A percentile compares a stretch with the other conserved stretches of the same genome.
Conservation (phyloP, 306 rosid genomes). For the Lathyrus tuberosus region DNA sequence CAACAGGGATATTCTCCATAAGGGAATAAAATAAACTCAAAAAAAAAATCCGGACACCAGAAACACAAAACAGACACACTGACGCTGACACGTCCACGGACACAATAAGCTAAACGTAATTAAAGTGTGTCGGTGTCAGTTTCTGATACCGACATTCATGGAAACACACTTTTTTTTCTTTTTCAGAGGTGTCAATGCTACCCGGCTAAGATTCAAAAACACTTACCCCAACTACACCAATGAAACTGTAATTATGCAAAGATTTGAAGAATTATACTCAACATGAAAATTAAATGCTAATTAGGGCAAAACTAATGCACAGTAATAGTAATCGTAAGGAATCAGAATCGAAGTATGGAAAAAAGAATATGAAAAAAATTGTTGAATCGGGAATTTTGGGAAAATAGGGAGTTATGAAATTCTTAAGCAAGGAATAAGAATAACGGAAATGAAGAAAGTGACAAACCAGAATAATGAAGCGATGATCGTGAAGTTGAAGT, state of each 20-base stretch:
- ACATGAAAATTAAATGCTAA: background rate
- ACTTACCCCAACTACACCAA: background rate
- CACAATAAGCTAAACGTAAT: no score
- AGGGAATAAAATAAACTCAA: no score
- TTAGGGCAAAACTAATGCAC: background rate
- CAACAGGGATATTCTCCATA: conserved; percentile 82
- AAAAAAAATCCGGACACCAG: no score
- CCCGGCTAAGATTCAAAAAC: background rate
- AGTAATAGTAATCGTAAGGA: background rate
- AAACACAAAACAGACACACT: no score
- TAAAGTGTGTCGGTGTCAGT: no score
- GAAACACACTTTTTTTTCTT: no score
- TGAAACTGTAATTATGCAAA: background rate
- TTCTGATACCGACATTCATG: no score
- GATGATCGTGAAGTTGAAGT: background rate
- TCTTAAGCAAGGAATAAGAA: background rate
- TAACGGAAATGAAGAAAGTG: background rate
- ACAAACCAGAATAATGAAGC: conserved; percentile 1
- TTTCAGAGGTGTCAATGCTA: no score
- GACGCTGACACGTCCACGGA: no score
- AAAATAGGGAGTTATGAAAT: background rate
- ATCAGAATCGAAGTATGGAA: background rate
- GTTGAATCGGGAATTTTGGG: background rate
- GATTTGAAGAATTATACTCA: background rate
- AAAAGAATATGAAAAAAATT: background rate